A percentile compares a stretch with the other conserved stretches of the same genome.
These are phyloP conservation scores for Fusarium poae DNA, from an alignment of 2,329 filamentous ascomycete genomes.

Conservation along the genomic window DNA sequence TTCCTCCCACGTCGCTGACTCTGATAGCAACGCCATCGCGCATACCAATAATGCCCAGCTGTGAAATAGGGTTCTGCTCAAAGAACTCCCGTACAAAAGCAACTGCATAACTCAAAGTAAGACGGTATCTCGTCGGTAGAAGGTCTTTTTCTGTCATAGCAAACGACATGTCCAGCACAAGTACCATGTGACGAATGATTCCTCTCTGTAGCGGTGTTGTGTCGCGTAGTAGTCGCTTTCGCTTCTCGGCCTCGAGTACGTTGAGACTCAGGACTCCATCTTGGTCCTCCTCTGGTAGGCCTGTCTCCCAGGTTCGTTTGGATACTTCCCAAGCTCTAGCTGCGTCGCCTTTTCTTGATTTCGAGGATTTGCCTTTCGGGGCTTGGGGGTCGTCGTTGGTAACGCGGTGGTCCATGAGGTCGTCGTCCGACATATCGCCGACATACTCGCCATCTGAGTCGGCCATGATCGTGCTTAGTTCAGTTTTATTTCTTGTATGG, in stretches of 20 bases:
- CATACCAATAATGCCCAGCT: conserved; percentile 93
- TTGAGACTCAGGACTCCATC: conserved; percentile 85
- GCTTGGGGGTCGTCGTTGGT: conserved; percentile 55
- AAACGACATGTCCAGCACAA: conserved; percentile 91
- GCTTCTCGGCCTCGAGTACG: conserved; percentile 85
- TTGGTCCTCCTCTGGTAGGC: conserved; percentile 76
- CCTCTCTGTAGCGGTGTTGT: conserved; percentile 95
- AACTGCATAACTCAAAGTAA: conserved; percentile 84
- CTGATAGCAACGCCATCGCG: conserved; percentile 88
- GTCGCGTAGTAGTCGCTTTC: conserved; percentile 84
- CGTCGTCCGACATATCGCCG: conserved; percentile 73
- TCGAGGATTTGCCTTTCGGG: conserved; percentile 48
- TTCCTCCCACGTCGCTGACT: conserved; percentile 91
- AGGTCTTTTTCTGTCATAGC: conserved; percentile 97
- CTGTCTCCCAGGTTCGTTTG: conserved; percentile 77
- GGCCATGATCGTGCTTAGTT: conserved; percentile 65
- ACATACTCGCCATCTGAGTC: conserved; percentile 81
- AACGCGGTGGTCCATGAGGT: conserved; percentile 65
- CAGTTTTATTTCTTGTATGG: neutral
- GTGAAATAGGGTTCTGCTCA: conserved; percentile 98
- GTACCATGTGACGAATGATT: conserved; percentile 95
- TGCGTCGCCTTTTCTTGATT: conserved; percentile 53
- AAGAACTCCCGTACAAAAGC: conserved; percentile 96
- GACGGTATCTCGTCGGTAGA: conserved; percentile 85
- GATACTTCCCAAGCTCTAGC: conserved; percentile 76